A percentile compares a stretch with the other conserved stretches of the same genome.
Conservation (phyloP, 1,284 basidiomycete genomes). For the Neonothopanus nambi region DNA sequence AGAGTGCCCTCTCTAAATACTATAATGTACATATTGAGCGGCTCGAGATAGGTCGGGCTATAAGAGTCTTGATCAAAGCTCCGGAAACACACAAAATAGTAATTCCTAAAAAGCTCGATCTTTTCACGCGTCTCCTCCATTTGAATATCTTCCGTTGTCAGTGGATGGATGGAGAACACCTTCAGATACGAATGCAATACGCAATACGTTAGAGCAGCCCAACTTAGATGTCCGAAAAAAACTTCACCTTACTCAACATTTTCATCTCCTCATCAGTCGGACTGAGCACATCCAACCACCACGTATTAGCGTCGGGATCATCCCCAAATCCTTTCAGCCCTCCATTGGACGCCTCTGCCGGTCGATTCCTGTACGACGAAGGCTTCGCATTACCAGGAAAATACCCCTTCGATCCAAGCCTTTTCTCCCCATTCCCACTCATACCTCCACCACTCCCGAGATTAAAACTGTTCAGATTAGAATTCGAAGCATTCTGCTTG, state of each 20-base stretch:
- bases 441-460: no score
- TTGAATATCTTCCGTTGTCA: constrained; percentile 98
- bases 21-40: constrained; percentile 99
- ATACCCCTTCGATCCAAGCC: constrained; percentile 6
- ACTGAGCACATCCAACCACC: constrained; percentile 96
- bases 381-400: constrained; percentile 10
- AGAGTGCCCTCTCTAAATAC: constrained; percentile 98
- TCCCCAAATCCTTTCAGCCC: constrained; percentile 4
- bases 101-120: constrained; percentile 98
- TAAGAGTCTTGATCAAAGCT: constrained; percentile 99
- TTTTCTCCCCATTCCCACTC: background rate
- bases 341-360: background rate
- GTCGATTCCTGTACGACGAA: background rate
- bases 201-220: background rate
- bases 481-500: background rate
- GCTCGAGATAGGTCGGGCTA: constrained; percentile 96
- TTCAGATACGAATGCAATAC: constrained; percentile 32
- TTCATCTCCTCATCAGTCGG: constrained; percentile 99
- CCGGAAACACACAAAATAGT: constrained; percentile 99
- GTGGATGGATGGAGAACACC: constrained; percentile 96
- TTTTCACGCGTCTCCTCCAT: constrained; percentile 99
- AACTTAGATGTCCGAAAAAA: constrained; percentile 1
- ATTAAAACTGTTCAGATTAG: background rate
- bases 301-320: constrained; percentile 57
- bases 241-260: constrained; percentile 81